Evolutionary conservation across 192 early-diverging fungal genomes (phyloP), one percentile per base, ranked within the genome.

Genomic region (Chytriomyces sp.): DNA sequence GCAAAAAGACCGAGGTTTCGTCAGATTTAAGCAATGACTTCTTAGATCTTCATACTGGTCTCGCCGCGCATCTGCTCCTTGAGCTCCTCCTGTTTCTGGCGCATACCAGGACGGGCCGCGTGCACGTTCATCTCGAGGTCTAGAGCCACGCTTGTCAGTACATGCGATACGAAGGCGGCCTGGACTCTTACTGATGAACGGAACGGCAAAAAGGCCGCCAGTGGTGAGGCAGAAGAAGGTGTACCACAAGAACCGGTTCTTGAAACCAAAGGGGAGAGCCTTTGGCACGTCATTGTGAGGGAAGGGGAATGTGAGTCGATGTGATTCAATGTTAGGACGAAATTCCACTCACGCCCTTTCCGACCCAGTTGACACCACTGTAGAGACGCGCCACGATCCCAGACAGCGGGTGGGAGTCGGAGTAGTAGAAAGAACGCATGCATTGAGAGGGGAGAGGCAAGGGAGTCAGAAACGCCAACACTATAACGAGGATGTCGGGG

Each of bases 241-340:
- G 72, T 49, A 53, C 30, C 39, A 73, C n/a, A 73, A 59, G 10
- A 36, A 4, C 19, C 72, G 72, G 72, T 64, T 73, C 28, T 37
- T 38, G 60, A 73, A 49, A 19, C 72, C 61, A 52, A 73, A 73
- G 25, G 72, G 72, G 33, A 73, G 28, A 55, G 72, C 72, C 72
- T 73, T 10, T n/a, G n/a, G 44, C 44, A 49, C 44, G 44, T 49
- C 44, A 49, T 3, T n/a, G 44, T n/a, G 22, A 49, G 22, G 22
- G 44, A 49, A n/a, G 44, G 2, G 44, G 44, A 49, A 49, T 49
- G 44, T n/a, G 44, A n/a, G 17, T n/a, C 44, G 22, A 49, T 49
- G 44, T n/a, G 44, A 22, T 22, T 49, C 44, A 49, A 49, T 49
- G 44, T 49, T 22, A 30, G n/a, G 44, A 53, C 1, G 64, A 52